Base-by-base conservation (phyloP, 1,139 yeast genomes). In the Pneumocystis carinii region DNA sequence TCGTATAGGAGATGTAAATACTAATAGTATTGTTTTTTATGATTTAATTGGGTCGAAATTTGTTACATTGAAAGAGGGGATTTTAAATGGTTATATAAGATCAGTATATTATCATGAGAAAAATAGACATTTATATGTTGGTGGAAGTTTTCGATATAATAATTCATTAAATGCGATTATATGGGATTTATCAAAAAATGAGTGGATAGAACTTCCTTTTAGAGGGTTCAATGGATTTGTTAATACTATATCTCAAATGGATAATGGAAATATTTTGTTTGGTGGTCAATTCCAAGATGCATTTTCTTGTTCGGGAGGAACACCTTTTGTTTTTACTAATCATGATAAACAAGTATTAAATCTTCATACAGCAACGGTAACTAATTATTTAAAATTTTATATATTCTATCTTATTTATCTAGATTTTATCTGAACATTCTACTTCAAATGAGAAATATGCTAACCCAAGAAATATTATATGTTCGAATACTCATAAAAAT, bases 221-320 rank as follows among this genome's bases (percentile, higher is more conserved):
- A 80, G 81, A 55, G 98, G 98, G 0, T 90, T 92, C 72, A 85
- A 85, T 8, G 77, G 81, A 64, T 68, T 71, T 0, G 80, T 92
- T 27, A 83, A 84, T 67, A 78, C 94, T n/a, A 90, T 92, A 53
- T 68, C 82, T 0, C 78, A 79, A 64, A 72, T 82, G 37, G 75
- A 78, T 36, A 75, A 77, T 55, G 77, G 78, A 48, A 76, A 75
- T 64, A 78, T 92, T 15, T 72, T 92, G 19, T 92, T 90, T 75
- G 95, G 95, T 2, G 98, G 98, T 24, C 68, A 75, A 4, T 90
- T 92, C 71, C 70, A 78, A 65, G 80, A 63, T 66, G 71, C 55
- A 64, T 4, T 48, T 12, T 48, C 32, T 12, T 10, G 12, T 19
- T 2, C 3, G 12, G 32, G 32, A 24, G 69, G 53, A 67, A 75